phyloP scores from a whole-genome alignment of 2,329 filamentous ascomycete genomes.

The Penicillium hesseltinei region DNA sequence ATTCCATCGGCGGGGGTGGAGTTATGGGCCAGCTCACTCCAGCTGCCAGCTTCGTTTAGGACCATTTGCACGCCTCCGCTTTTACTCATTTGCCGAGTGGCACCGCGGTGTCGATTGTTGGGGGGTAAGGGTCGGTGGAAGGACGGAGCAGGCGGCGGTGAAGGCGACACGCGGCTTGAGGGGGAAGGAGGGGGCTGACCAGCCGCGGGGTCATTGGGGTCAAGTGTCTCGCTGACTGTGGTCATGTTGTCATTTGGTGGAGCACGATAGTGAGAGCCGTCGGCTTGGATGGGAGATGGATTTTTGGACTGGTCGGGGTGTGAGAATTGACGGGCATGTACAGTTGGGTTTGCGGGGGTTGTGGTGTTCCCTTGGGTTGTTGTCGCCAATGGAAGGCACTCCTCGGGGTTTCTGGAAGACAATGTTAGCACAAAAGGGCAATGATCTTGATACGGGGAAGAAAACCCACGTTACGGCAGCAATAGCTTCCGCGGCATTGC shows the following conservation, averaged over 20 bases:
- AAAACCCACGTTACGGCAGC: constrained; percentile 35
- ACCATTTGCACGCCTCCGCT: constrained; percentile 87
- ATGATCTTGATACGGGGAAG: constrained; percentile 1
- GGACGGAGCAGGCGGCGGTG: constrained; percentile 33
- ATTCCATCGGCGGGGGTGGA: constrained; percentile 63
- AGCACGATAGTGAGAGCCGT: constrained; percentile 30
- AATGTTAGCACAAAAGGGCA: constrained; percentile 9
- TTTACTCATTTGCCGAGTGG: constrained; percentile 70
- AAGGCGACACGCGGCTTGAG: constrained; percentile 26
- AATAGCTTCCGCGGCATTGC: constrained; percentile 42
- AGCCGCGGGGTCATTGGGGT: constrained; percentile 24
- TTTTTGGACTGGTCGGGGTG: constrained; percentile 32
- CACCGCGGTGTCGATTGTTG: constrained; percentile 53
- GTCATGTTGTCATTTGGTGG: constrained; percentile 30
- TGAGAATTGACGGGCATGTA: constrained; percentile 38
- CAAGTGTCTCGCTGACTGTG: constrained; percentile 29
- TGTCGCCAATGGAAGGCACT: constrained; percentile 30
- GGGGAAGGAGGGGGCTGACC: constrained; percentile 28
- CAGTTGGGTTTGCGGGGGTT: constrained; percentile 13
- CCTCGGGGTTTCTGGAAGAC: constrained; percentile 39
- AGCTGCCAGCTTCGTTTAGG: constrained; percentile 82
- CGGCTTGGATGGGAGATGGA: constrained; percentile 32
- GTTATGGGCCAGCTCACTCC: constrained; percentile 89
- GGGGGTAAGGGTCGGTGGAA: constrained; percentile 41
- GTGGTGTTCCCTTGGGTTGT: constrained; percentile 18